Conservation (phyloP, 148 eudicot species). For the Hydrangea macrophylla region DNA sequence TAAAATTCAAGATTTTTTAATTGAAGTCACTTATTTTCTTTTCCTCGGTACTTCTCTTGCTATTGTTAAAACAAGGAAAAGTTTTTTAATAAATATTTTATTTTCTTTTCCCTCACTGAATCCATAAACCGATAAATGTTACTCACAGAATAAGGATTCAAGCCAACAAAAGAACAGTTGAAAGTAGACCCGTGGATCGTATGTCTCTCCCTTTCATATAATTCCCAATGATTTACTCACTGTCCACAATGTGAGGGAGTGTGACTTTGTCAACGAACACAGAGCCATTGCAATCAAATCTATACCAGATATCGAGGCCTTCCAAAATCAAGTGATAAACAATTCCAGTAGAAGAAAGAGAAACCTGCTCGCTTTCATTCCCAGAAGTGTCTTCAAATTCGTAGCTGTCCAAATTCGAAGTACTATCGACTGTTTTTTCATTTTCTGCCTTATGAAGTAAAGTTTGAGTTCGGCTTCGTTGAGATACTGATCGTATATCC, state of each 20-base stretch:
- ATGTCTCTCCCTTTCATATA: slow-evolving; percentile 27
- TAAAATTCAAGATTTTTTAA: too few relatives aligned
- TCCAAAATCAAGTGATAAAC: slow-evolving; percentile 74
- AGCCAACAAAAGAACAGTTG: not conserved
- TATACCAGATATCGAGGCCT: slow-evolving; percentile 69
- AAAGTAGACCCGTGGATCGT: not conserved
- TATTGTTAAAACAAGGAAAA: not conserved
- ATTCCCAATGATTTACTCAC: slow-evolving; percentile 24
- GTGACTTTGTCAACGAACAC: slow-evolving; percentile 56
- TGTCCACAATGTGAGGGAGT: slow-evolving; percentile 3
- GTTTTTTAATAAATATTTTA: too few relatives aligned
- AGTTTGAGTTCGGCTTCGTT: slow-evolving; percentile 59
- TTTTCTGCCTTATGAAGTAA: slow-evolving; percentile 22
- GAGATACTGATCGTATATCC: slow-evolving; percentile 91
- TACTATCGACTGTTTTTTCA: slow-evolving; percentile 1
- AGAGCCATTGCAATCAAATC: slow-evolving; percentile 43
- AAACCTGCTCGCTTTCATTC: slow-evolving; percentile 16
- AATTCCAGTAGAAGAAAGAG: slow-evolving; percentile 20
- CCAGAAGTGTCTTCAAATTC: slow-evolving; percentile 26
- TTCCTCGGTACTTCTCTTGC: too few relatives aligned
- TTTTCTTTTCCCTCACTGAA: too few relatives aligned
- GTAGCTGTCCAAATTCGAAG: slow-evolving; percentile 14
- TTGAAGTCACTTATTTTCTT: too few relatives aligned
- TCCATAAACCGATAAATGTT: not conserved
- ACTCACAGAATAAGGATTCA: not conserved